Base-by-base conservation (phyloP, 1,139 yeast species). In the Protomyces gravidus region DNA sequence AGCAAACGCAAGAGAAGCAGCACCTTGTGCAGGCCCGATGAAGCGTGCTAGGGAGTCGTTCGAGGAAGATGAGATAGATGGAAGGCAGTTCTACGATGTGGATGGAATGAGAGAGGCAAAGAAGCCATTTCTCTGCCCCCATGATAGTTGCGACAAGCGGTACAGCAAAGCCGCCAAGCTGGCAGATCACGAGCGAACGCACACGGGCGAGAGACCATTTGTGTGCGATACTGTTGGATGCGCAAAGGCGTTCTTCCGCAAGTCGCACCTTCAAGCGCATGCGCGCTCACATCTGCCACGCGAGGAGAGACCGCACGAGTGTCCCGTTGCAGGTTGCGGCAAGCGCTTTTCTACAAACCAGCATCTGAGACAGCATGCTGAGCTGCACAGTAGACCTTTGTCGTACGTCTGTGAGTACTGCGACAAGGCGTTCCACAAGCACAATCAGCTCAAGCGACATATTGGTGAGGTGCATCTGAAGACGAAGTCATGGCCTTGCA, bases 261-360 rank as follows among this genome's bases (percentile, higher is more conserved):
- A 85, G 65, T 82, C 89, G 13, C 97, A 92, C 72, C 73, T 92
- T 49, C 81, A 82, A 57, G 81, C 89, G 21, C 99, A 92, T 69
- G 65, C 77, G 64, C 71, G 86, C 27, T 68, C 73, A 21, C 75
- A 73, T 36, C 39, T 53, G 19, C 46, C 58, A 25, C 75, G 80
- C 4, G 77, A 76, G 1, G 80, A 78, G 15, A 87, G 86, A 67
- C 96, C 97, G 0, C 84, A 79, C 68, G 80, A 77, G 59, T 92
- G 99, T 45, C 30, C 28, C 7, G 36, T 27, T 68, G 73, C 82
- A 0, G 72, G 78, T 0, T 92, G 99, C 70, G 85, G 85, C 1
- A 89, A 89, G 70, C 96, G 96, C 1, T 86, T 88, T 61, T 85
- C 85, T 63, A 80, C 95, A 0, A 72, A 73, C 53, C 98, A 92